phyloP scores from a whole-genome alignment of 2,329 filamentous ascomycete genomes.

The Myriosclerotinia scirpicola region DNA sequence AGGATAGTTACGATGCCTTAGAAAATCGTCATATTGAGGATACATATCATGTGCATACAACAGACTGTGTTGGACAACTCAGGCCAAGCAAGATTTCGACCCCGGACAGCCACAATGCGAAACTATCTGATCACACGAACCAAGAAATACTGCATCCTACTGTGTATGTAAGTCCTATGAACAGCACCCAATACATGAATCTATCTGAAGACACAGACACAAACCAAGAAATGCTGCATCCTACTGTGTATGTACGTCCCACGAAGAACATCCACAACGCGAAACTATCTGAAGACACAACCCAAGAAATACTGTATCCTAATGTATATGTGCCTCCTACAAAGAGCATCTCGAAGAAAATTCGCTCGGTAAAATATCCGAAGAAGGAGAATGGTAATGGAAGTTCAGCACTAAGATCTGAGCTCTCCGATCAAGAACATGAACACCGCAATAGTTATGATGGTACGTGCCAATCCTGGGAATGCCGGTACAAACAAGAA shows the following conservation, averaged over 20 bases:
- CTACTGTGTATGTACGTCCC: constrained; percentile 8
- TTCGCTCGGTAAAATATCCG: not conserved
- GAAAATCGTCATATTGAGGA: not conserved
- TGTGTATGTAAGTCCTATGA: not conserved
- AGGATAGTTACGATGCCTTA: not conserved
- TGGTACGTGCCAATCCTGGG: constrained; percentile 18
- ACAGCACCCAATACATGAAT: not conserved
- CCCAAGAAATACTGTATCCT: constrained; percentile 3
- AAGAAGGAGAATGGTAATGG: not conserved
- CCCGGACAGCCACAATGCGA: not conserved
- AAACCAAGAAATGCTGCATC: constrained; percentile 4
- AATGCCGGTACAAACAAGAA: constrained; percentile 17
- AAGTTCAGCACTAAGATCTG: not conserved
- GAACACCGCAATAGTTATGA: not conserved
- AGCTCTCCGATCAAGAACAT: not conserved
- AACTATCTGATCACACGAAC: not conserved
- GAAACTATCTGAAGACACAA: not conserved
- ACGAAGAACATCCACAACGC: not conserved
- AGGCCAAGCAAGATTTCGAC: not conserved
- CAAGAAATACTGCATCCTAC: constrained; percentile 7
- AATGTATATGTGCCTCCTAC: constrained; percentile 1
- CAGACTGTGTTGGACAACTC: constrained; percentile 9
- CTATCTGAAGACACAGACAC: not conserved
- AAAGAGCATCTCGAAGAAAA: not conserved
- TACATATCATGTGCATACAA: constrained; percentile 5